phyloP scores from a whole-genome alignment of 1,284 basidiomycete genomes.

The Thecaphora frezii region DNA sequence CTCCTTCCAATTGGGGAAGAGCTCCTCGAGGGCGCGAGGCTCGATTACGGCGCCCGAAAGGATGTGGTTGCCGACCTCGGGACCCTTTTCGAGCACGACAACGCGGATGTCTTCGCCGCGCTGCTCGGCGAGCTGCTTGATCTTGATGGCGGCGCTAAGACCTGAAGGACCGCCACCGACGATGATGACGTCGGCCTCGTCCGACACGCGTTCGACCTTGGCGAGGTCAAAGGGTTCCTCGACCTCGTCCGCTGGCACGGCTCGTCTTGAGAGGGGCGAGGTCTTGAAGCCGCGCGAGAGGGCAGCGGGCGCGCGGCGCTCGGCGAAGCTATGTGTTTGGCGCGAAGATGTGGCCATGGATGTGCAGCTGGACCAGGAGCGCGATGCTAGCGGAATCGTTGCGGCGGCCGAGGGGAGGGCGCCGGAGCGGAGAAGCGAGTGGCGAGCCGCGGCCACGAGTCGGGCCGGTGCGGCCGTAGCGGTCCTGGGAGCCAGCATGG shows the following conservation, averaged over 20 bases:
- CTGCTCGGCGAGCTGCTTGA: slow-evolving; percentile 89
- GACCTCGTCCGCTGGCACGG: slow-evolving; percentile 41
- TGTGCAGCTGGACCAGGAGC: background rate
- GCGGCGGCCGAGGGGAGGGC: background rate
- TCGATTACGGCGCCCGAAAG: slow-evolving; percentile 95
- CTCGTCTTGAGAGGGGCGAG: slow-evolving; percentile 16
- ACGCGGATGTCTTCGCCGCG: slow-evolving; percentile 78
- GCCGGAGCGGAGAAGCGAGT: background rate
- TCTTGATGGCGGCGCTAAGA: slow-evolving; percentile 88
- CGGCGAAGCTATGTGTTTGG: too few species aligned
- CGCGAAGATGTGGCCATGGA: background rate
- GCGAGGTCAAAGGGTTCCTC: slow-evolving; percentile 53
- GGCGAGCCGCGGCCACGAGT: background rate
- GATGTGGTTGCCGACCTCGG: slow-evolving; percentile 90
- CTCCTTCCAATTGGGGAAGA: slow-evolving; percentile 82
- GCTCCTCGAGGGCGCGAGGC: slow-evolving; percentile 84
- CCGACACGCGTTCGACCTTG: slow-evolving; percentile 56
- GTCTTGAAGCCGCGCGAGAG: slow-evolving; percentile 26
- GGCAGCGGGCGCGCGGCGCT: slow-evolving; percentile 5
- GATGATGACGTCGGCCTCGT: slow-evolving; percentile 91
- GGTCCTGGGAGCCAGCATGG: background rate
- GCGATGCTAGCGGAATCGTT: background rate
- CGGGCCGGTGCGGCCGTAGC: background rate
- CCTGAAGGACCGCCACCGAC: slow-evolving; percentile 95
- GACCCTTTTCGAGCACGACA: slow-evolving; percentile 91